These are phyloP conservation scores for Seiridium cupressi DNA, from an alignment of 2,329 filamentous ascomycete genomes.

Conservation along the genomic window DNA sequence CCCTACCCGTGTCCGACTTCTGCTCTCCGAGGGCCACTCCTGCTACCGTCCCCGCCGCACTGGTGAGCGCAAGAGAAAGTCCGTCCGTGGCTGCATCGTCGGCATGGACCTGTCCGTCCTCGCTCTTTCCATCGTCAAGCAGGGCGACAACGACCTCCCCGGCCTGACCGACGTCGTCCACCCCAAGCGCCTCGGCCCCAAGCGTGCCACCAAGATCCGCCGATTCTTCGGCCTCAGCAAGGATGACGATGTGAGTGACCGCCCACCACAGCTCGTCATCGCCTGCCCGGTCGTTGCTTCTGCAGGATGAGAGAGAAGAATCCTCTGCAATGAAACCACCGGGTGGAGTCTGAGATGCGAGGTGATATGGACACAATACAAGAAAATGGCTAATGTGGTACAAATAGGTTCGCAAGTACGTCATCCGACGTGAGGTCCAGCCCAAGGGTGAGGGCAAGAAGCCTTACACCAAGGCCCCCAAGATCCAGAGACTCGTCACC, in stretches of 20 bases:
- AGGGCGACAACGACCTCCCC: slow-evolving; percentile 91
- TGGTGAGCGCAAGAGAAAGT: slow-evolving; percentile 99
- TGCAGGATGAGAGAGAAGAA: slow-evolving; percentile 35
- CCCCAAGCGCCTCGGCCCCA: slow-evolving; percentile 99
- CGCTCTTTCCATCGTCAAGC: slow-evolving; percentile 94
- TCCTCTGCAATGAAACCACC: slow-evolving; percentile 47
- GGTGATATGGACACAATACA: slow-evolving; percentile 13
- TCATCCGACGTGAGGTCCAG: slow-evolving; percentile 97
- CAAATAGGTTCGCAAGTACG: slow-evolving; percentile 92
- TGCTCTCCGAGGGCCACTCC: slow-evolving; percentile 94
- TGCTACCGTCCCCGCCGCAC: slow-evolving; percentile 98
- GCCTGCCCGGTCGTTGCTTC: slow-evolving; percentile 61
- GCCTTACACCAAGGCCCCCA: slow-evolving; percentile 99
- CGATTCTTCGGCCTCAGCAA: slow-evolving; percentile 99
- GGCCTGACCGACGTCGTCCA: slow-evolving; percentile 96
- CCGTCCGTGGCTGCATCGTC: slow-evolving; percentile 98
- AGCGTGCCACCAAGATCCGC: slow-evolving; percentile 99
- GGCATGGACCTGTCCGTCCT: slow-evolving; percentile 93
- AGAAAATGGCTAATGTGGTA: slow-evolving; percentile 33
- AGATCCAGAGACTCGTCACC: slow-evolving; percentile 99
- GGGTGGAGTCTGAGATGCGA: slow-evolving; percentile 34
- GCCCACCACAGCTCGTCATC: slow-evolving; percentile 60
- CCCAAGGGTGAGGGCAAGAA: slow-evolving; percentile 97
- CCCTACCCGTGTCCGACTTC: slow-evolving; percentile 95
- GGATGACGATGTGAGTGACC: slow-evolving; percentile 93